Conservation (phyloP, 805 yeast genomes). For the Saccharomycopsis sp. region DNA sequence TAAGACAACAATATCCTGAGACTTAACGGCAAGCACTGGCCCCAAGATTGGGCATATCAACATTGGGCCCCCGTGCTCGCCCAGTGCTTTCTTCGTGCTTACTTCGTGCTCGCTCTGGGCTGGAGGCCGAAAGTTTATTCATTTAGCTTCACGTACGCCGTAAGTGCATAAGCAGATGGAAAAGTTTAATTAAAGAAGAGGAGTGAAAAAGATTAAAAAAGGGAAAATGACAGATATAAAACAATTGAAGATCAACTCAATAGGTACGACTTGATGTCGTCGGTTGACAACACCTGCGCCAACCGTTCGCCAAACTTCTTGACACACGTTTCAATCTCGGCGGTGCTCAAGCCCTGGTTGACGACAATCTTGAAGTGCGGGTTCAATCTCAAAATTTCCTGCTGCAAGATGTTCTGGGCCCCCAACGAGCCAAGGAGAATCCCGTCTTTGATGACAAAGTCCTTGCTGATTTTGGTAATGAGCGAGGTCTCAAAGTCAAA, state of each 20-base stretch:
- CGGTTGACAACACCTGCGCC: constrained; percentile 1
- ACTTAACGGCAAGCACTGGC: too few relatives aligned
- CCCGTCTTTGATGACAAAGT: constrained; percentile 39
- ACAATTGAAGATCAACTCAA: background rate
- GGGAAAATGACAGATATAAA: background rate
- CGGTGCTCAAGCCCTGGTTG: constrained; percentile 36
- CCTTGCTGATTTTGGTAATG: constrained; percentile 59
- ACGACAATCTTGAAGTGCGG: constrained; percentile 50
- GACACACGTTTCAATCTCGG: constrained; percentile 32
- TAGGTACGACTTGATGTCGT: background rate
- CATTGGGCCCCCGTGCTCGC: too few relatives aligned
- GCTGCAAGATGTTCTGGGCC: constrained; percentile 56
- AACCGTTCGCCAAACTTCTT: constrained; percentile 7
- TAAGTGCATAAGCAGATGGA: too few relatives aligned
- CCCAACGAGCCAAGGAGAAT: constrained; percentile 50
- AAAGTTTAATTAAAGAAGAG: too few relatives aligned
- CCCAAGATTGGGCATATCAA: too few relatives aligned
- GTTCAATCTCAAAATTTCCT: constrained; percentile 61
- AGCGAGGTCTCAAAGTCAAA: constrained; percentile 49
- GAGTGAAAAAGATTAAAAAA: background rate
- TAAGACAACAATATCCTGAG: too few relatives aligned
- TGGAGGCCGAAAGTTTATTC: too few relatives aligned
- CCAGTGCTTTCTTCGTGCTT: too few relatives aligned
- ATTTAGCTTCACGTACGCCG: too few relatives aligned
- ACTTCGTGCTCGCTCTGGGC: too few relatives aligned